Conservation (phyloP, 352 stramenopile genomes). For the Phytophthora lateralis region DNA sequence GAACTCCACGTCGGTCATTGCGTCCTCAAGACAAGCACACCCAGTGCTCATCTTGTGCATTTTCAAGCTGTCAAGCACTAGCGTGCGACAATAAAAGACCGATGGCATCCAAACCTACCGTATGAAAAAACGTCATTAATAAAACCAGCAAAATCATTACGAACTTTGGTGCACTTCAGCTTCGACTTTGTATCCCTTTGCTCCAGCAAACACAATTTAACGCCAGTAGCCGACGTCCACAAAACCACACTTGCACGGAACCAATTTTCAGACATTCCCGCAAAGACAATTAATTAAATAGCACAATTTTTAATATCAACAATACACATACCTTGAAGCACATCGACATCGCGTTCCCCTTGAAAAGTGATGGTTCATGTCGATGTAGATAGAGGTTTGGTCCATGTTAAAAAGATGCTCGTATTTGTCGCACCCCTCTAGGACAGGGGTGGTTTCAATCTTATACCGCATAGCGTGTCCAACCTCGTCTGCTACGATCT, state of each 20-base stretch:
- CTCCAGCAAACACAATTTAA: background rate
- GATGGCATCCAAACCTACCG: slow-evolving; percentile 3
- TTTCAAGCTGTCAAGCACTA: background rate
- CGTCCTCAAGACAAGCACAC: background rate
- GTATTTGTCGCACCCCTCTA: background rate
- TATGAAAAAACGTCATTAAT: background rate
- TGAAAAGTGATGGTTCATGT: background rate
- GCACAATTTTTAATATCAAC: background rate
- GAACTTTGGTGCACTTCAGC: background rate
- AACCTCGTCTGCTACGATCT: background rate
- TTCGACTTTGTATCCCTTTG: background rate
- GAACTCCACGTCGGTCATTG: slow-evolving; percentile 4
- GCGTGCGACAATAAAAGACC: background rate
- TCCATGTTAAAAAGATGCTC: background rate
- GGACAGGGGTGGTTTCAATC: background rate
- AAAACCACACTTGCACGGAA: background rate
- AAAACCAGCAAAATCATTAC: background rate
- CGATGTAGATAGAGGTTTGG: background rate
- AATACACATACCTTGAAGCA: background rate
- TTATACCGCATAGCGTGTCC: background rate
- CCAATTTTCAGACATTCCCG: background rate
- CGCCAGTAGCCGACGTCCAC: background rate
- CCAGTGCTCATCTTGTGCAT: slow-evolving; percentile 3
- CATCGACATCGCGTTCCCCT: background rate
- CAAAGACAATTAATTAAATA: background rate